Conservation (phyloP, 2,329 filamentous ascomycete genomes). For the Pseudohalonectria lignicola region DNA sequence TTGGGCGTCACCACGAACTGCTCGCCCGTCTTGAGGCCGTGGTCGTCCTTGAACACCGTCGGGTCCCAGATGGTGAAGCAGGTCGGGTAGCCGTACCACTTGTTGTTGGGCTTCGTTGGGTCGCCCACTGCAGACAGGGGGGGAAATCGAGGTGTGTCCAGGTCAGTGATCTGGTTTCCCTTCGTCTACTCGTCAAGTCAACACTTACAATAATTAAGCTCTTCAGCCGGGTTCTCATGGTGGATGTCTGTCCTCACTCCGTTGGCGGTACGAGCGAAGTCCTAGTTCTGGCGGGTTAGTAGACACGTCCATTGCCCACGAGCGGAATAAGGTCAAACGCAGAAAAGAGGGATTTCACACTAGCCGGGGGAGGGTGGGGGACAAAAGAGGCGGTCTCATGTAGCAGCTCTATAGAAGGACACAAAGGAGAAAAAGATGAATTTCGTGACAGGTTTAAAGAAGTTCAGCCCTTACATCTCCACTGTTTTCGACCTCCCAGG, state of each 20-base stretch:
- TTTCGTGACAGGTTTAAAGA: no score
- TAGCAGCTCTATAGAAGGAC: no score
- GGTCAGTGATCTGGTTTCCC: neutral
- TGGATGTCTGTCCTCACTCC: slow-evolving; percentile 37
- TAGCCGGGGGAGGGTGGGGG: no score
- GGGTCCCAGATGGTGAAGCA: slow-evolving; percentile 20
- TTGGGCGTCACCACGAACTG: slow-evolving; percentile 9
- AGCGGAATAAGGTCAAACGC: no score
- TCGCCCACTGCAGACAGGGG: slow-evolving; percentile 13
- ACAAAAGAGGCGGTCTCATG: neutral
- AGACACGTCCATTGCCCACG: no score
- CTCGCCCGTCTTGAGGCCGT: slow-evolving; percentile 6
- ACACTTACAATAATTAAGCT: slow-evolving; percentile 46
- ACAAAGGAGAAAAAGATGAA: no score
- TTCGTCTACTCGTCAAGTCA: no score
- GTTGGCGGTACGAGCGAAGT: slow-evolving; percentile 34
- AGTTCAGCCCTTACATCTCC: slow-evolving; percentile 33
- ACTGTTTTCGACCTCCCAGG: slow-evolving; percentile 36
- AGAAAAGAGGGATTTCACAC: no score
- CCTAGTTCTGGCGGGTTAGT: no score
- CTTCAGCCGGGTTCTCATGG: slow-evolving; percentile 52
- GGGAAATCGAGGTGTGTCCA: neutral
- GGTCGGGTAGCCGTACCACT: slow-evolving; percentile 43
- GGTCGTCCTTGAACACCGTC: slow-evolving; percentile 11
- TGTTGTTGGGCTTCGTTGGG: slow-evolving; percentile 13